Evolutionary conservation across 2,329 filamentous ascomycete genomes (phyloP).

Genomic region (Verticillium nonalfalfae): DNA sequence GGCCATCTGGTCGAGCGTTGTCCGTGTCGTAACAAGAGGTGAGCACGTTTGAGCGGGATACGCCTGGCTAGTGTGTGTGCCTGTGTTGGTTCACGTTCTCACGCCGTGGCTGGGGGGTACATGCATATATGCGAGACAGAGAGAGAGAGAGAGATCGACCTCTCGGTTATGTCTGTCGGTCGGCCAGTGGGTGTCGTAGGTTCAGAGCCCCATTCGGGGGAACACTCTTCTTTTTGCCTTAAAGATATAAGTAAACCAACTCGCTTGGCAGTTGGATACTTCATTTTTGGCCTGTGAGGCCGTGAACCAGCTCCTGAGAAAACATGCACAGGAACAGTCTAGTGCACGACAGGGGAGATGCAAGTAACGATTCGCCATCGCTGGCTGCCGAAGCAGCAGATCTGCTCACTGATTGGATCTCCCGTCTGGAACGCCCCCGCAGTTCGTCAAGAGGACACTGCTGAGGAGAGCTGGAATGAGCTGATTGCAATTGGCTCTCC

Average conservation of each 20-base stretch:
- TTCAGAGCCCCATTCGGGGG: too few species aligned
- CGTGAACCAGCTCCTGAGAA: too few species aligned
- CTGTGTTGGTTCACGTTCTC: not conserved
- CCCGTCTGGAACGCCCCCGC: not conserved
- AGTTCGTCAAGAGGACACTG: not conserved
- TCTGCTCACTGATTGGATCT: not conserved
- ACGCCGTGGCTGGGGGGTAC: not conserved
- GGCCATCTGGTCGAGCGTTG: not conserved
- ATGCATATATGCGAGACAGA: not conserved
- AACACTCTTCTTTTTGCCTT: too few species aligned
- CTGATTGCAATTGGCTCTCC: not conserved
- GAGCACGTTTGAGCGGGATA: slow-evolving; percentile 5
- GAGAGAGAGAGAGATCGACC: too few species aligned
- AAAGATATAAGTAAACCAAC: too few species aligned
- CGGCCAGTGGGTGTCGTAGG: too few species aligned
- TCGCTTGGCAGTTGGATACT: too few species aligned
- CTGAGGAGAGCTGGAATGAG: not conserved
- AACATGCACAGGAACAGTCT: too few species aligned
- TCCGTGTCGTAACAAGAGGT: not conserved
- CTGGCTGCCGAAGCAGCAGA: not conserved
- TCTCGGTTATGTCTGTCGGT: too few species aligned
- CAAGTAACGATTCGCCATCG: not conserved
- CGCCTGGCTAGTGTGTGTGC: not conserved
- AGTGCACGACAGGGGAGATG: not conserved
- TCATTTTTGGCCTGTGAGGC: too few species aligned